These are phyloP conservation scores for Heliamphora exappendiculata DNA, from an alignment of 148 eudicot genomes.

Conservation along the genomic window DNA sequence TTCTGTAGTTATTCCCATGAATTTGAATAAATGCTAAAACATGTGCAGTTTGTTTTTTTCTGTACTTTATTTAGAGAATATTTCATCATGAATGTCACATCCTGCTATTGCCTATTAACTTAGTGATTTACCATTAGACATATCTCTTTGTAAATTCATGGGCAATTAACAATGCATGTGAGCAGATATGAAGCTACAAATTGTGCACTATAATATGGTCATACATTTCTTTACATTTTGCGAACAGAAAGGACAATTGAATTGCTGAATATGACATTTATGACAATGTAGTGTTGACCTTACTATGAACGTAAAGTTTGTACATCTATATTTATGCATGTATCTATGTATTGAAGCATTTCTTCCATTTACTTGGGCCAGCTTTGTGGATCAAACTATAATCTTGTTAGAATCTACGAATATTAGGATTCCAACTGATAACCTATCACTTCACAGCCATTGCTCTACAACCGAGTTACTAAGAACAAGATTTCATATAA, in stretches of 20 bases:
- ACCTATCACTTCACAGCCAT: no score
- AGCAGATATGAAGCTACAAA: neutral
- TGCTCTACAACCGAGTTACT: no score
- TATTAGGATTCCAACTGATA: no score
- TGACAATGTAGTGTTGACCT: no score
- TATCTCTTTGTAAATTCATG: neutral
- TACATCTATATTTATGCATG: no score
- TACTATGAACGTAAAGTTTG: neutral
- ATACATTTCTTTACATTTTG: neutral
- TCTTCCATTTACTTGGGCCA: neutral
- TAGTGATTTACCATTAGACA: neutral
- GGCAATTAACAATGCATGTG: neutral
- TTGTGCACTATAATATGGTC: neutral
- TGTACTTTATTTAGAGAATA: neutral
- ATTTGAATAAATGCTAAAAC: neutral
- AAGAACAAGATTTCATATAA: no score
- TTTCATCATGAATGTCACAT: neutral
- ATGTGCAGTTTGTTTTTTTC: neutral
- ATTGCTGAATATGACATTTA: neutral
- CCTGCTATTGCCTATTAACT: neutral
- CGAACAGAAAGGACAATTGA: neutral
- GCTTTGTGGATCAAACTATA: neutral
- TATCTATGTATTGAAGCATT: neutral
- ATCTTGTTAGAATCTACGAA: neutral
- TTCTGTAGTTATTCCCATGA: neutral